phyloP scores from a whole-genome alignment of 768 basidiomycete genomes.

The Hydnum rufescens region DNA sequence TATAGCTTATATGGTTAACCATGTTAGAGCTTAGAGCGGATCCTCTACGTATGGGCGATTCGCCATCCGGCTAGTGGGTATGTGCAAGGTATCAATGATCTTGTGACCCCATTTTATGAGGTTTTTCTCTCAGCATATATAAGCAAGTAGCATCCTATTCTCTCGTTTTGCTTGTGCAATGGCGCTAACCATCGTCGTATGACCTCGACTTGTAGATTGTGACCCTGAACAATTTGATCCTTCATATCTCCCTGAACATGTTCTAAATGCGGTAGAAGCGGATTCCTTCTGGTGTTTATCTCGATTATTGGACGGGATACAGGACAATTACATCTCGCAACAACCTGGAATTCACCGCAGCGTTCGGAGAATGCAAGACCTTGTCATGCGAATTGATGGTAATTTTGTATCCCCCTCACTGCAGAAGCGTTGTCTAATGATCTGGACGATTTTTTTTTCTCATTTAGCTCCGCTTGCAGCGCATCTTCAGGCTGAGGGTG shows the following conservation, averaged over 20 bases:
- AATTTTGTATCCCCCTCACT: constrained; percentile 14
- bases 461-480: constrained; percentile 55
- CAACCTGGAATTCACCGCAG: constrained; percentile 94
- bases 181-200: not conserved
- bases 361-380: constrained; percentile 82
- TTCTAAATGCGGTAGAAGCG: constrained; percentile 77
- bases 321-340: constrained; percentile 92
- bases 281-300: constrained; percentile 98
- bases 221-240: constrained; percentile 72
- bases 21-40: constrained; percentile 69
- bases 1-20: not conserved
- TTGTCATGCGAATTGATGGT: constrained; percentile 82
- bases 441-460: not conserved
- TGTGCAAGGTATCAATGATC: constrained; percentile 98
- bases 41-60: constrained; percentile 97
- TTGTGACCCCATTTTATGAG: constrained; percentile 94
- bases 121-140: constrained; percentile 93
- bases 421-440: not conserved
- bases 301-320: constrained; percentile 86
- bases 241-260: constrained; percentile 40
- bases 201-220: constrained; percentile 45
- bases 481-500: constrained; percentile 76
- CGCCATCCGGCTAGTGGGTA: constrained; percentile 97
- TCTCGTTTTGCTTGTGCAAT: not conserved
- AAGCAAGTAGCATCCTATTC: constrained; percentile 26